These are phyloP conservation scores for Lentinula raphanica DNA, from an alignment of 768 basidiomycete genomes.

Conservation along the genomic window DNA sequence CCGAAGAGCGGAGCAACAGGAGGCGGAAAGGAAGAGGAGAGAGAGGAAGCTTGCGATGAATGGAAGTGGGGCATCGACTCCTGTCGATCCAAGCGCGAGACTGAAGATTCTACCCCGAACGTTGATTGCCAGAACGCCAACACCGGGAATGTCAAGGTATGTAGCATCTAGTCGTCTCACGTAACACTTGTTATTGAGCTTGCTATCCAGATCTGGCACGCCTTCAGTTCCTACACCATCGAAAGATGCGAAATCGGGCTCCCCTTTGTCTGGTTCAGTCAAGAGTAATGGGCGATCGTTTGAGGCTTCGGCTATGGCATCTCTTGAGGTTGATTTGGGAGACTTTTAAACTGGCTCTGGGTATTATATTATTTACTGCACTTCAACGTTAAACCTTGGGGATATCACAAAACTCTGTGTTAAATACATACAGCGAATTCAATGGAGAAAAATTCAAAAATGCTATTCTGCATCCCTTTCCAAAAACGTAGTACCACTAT, in stretches of 20 bases:
- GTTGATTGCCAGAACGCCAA: conserved; percentile 43
- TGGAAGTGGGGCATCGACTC: conserved; percentile 31
- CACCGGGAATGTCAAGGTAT: conserved; percentile 47
- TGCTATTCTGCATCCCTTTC: conserved; percentile 39
- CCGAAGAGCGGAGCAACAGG: conserved; percentile 66
- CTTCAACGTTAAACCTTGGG: too few relatives aligned
- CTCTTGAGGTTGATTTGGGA: conserved; percentile 71
- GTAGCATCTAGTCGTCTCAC: conserved; percentile 10
- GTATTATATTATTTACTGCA: neutral
- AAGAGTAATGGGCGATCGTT: conserved; percentile 37
- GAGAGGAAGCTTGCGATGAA: conserved; percentile 53
- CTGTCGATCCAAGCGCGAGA: conserved; percentile 60
- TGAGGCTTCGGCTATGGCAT: conserved; percentile 55
- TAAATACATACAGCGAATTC: too few relatives aligned
- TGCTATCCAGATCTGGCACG: conserved; percentile 27
- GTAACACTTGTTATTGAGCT: conserved; percentile 4
- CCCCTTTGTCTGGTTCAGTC: conserved; percentile 21
- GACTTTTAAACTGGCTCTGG: conserved; percentile 52
- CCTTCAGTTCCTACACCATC: conserved; percentile 45
- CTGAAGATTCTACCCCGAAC: conserved; percentile 59
- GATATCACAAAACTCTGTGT: too few relatives aligned
- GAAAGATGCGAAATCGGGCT: conserved; percentile 29
- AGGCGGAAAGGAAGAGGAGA: conserved; percentile 63
- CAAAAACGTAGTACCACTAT: conserved; percentile 58
- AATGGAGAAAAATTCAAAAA: too few relatives aligned